phyloP scores from a whole-genome alignment of 202 grass and related monocot genomes.

The Alloteropsis angusta region DNA sequence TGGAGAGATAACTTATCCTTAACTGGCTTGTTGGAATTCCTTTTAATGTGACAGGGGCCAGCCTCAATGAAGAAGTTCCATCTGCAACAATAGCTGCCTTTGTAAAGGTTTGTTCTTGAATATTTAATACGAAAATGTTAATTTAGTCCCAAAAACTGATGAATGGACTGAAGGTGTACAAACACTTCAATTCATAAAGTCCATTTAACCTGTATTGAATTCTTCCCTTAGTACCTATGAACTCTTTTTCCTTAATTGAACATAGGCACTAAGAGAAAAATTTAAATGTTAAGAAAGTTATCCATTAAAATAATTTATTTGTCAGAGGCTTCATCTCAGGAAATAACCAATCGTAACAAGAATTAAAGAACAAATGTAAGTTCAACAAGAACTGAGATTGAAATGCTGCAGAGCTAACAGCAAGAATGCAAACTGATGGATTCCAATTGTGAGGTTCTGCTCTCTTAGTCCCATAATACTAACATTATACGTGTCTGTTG shows the following conservation, averaged over 20 bases:
- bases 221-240: not conserved
- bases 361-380: not conserved
- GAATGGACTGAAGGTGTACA: not conserved
- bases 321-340: not conserved
- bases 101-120: constrained; percentile 58
- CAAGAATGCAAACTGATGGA: not conserved
- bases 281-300: not conserved
- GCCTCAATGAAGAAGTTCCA: constrained; percentile 60
- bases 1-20: not conserved
- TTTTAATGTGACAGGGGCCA: constrained; percentile 59
- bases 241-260: not conserved
- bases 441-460: not conserved
- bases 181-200: not conserved
- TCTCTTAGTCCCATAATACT: not conserved
- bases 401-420: not conserved
- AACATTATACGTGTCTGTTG: not conserved
- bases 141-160: not conserved
- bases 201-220: not conserved
- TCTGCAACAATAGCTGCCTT: constrained; percentile 57
- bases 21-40: constrained; percentile 1
- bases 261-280: not conserved
- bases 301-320: constrained; percentile 7
- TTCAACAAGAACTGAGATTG: not conserved
- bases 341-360: not conserved
- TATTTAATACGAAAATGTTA: not conserved